Evolutionary conservation across 31 red algal genomes (phyloP).

Genomic region (Endocladia muricata): DNA sequence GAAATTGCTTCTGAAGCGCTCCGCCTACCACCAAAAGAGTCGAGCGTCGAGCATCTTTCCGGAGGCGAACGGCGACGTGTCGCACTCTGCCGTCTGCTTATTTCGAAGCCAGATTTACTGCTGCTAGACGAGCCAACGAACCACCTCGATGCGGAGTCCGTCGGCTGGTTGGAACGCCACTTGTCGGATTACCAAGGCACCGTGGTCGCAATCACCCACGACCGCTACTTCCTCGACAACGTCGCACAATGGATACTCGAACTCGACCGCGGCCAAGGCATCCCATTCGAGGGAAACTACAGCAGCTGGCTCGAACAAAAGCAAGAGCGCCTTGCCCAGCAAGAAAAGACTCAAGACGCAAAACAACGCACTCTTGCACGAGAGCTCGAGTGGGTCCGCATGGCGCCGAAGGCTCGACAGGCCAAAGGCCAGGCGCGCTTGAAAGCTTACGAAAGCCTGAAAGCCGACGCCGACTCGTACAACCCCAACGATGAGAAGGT

Average conservation of each 20-base stretch:
- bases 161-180: conserved; percentile 76
- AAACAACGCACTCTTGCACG: conserved; percentile 49
- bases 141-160: conserved; percentile 58
- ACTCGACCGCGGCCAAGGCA: conserved; percentile 68
- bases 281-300: conserved; percentile 87
- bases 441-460: conserved; percentile 69
- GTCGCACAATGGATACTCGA: conserved; percentile 87
- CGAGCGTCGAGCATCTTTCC: conserved; percentile 59
- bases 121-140: conserved; percentile 89
- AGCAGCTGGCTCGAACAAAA: conserved; percentile 81
- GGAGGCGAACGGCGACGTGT: conserved; percentile 90
- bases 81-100: conserved; percentile 66
- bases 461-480: conserved; percentile 27
- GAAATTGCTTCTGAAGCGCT: conserved; percentile 75
- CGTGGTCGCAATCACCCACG: conserved; percentile 61
- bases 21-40: conserved; percentile 76
- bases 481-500: conserved; percentile 20
- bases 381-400: conserved; percentile 92
- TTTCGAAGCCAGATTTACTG: conserved; percentile 66
- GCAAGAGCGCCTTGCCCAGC: conserved; percentile 51
- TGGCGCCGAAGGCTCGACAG: conserved; percentile 64
- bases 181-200: conserved; percentile 71
- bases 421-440: conserved; percentile 80
- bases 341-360: conserved; percentile 63
- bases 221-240: conserved; percentile 82